These are phyloP conservation scores for Neopestalotiopsis clavispora DNA, from an alignment of 2,329 filamentous ascomycete genomes.

Conservation along the genomic window DNA sequence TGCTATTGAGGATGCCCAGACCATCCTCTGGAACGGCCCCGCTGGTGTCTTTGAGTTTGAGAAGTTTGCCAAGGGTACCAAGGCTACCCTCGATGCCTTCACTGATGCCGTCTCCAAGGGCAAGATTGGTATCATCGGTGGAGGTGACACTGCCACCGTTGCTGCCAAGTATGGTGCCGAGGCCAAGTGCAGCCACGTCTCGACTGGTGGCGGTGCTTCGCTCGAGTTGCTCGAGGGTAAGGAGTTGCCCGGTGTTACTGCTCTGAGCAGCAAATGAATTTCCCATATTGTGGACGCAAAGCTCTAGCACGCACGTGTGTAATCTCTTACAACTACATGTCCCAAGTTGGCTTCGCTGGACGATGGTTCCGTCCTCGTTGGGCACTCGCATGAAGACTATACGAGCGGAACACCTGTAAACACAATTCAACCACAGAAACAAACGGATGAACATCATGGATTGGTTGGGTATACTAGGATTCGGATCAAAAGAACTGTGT, in stretches of 20 bases:
- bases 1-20: slow-evolving; percentile 87
- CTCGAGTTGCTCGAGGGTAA: slow-evolving; percentile 98
- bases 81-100: slow-evolving; percentile 87
- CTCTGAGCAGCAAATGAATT: slow-evolving; percentile 78
- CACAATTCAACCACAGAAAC: neutral
- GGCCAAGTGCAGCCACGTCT: slow-evolving; percentile 97
- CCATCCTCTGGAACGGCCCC: slow-evolving; percentile 98
- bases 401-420: neutral
- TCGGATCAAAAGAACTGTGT: neutral
- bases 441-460: neutral
- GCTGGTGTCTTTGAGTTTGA: slow-evolving; percentile 98
- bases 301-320: slow-evolving; percentile 24
- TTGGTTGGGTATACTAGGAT: neutral
- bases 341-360: neutral
- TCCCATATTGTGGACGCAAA: slow-evolving; percentile 15
- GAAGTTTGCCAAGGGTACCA: slow-evolving; percentile 90
- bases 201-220: slow-evolving; percentile 92
- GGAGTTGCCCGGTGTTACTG: slow-evolving; percentile 90
- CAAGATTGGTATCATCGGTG: slow-evolving; percentile 98
- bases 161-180: slow-evolving; percentile 95
- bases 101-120: slow-evolving; percentile 80
- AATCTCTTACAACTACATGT: neutral
- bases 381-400: neutral
- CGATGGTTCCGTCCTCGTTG: neutral
- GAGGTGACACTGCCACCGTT: slow-evolving; percentile 96